Evolutionary conservation across 345 rosid species (phyloP).

Genomic region (Linum trigynum): DNA sequence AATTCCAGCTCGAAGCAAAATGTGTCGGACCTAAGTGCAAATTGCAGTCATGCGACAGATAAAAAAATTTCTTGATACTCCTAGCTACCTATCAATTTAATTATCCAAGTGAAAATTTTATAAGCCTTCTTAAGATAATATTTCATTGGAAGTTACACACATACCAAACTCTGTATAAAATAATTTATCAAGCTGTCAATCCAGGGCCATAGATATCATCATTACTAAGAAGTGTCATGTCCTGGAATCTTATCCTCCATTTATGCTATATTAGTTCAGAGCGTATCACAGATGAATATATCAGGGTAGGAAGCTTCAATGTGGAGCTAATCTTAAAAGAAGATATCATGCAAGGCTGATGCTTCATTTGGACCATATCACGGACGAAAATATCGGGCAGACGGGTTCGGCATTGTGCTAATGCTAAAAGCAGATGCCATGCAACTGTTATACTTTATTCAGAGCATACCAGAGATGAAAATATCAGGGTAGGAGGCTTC

Average conservation of each 20-base stretch:
- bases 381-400: constrained; percentile 92
- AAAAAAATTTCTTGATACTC: neutral
- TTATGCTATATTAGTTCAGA: constrained; percentile 8
- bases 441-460: constrained; percentile 62
- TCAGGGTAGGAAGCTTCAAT: constrained; percentile 73
- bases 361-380: constrained; percentile 50
- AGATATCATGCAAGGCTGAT: constrained; percentile 89
- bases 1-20: neutral
- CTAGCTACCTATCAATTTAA: neutral
- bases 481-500: constrained; percentile 95
- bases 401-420: constrained; percentile 86
- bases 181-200: neutral
- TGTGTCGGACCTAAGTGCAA: neutral
- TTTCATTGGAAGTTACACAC: neutral
- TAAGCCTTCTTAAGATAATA: neutral
- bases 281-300: constrained; percentile 38
- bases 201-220: neutral
- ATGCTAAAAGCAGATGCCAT: constrained; percentile 90
- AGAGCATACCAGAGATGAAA: constrained; percentile 83
- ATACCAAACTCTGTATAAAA: neutral
- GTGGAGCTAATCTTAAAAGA: constrained; percentile 92
- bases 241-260: neutral
- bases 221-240: neutral
- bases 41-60: neutral
- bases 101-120: neutral